Evolutionary conservation across 1,284 basidiomycete genomes (phyloP), one percentile per base, ranked within the genome.

Genomic region (Cryptococcus maquisensis): DNA sequence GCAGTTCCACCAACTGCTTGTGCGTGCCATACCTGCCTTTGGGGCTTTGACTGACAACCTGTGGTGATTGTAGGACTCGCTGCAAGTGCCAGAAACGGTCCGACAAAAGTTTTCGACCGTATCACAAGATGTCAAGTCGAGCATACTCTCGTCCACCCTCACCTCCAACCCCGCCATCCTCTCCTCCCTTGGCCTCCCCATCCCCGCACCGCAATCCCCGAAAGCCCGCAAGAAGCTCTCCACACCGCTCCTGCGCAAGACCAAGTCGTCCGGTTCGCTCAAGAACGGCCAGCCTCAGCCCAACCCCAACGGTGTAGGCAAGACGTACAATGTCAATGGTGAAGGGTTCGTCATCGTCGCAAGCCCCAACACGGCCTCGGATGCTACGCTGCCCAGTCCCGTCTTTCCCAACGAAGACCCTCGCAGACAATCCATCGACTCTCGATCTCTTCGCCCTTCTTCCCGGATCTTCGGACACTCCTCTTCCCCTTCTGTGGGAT

Each of bases 31-130:
- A 24, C 7, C 37, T 21, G 26, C 28, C 12, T 32, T 47, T 35
- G 4, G 24, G 18, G 20, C 10, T 5, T 24, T 20, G 20, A 36
- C 37, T 55, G 21, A 55, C 48, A 10, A 18, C 23, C 37, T 16
- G 28, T 10, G 10, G 8, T 44, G 5, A n/a, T 21, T 41, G 10
- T 57, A 74, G 72, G 68, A 74, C 26, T 63, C 64, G 7, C 63
- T 74, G 20, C 68, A 74, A 55, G 68, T 74, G 7, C 65, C 72
- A 4, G 58, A 59, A 2, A 65, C 63, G 3, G 72, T 74, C 10
- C 65, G 72, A 47, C 56, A 66, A 44, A 74, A 73, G 52, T 73
- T 74, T 52, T 48, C 59, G 4, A 64, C 64, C 3, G 72, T 74
- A 6, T 68, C 68, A 9, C 52, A 57, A 24, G 67, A 68, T 39